Evolutionary conservation across 305 asterid genomes (phyloP).

Genomic region (Withania somnifera): DNA sequence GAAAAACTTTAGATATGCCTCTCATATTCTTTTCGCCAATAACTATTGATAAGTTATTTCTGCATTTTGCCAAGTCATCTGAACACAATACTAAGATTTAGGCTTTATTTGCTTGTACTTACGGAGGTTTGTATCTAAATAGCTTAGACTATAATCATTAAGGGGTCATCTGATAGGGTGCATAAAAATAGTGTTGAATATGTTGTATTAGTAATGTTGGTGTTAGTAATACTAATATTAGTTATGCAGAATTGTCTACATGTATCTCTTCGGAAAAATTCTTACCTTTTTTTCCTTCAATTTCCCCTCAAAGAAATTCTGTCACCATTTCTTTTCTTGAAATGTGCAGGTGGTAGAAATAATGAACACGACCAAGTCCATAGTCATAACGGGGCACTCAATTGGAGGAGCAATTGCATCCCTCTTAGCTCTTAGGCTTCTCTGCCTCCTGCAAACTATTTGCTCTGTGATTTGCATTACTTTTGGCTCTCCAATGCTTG

Average conservation of each 20-base stretch:
- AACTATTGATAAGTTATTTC: too few species aligned
- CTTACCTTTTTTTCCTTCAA: not conserved
- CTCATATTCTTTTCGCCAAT: too few species aligned
- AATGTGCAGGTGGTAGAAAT: slow-evolving; percentile 53
- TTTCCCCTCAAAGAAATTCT: not conserved
- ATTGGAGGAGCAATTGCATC: slow-evolving; percentile 77
- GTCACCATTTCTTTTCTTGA: not conserved
- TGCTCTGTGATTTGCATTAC: slow-evolving; percentile 52
- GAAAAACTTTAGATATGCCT: too few species aligned
- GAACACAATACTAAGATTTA: too few species aligned
- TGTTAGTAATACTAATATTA: too few species aligned
- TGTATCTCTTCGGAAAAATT: not conserved
- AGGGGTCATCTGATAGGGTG: too few species aligned
- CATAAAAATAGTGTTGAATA: too few species aligned
- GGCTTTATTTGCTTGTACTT: too few species aligned
- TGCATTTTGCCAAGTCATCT: too few species aligned
- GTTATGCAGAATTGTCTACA: not conserved
- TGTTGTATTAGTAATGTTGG: too few species aligned
- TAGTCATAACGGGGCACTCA: slow-evolving; percentile 71
- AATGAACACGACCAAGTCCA: slow-evolving; percentile 39
- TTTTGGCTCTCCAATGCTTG: slow-evolving; percentile 76
- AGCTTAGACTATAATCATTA: too few species aligned
- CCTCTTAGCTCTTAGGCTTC: slow-evolving; percentile 67
- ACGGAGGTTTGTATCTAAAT: too few species aligned
- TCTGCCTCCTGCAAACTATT: slow-evolving; percentile 27